Percentiles rank a stretch among this genome's conserved stretches.
Evolutionary conservation across 2,329 filamentous ascomycete genomes (phyloP).

Genomic region (Fusarium phyllophilum): DNA sequence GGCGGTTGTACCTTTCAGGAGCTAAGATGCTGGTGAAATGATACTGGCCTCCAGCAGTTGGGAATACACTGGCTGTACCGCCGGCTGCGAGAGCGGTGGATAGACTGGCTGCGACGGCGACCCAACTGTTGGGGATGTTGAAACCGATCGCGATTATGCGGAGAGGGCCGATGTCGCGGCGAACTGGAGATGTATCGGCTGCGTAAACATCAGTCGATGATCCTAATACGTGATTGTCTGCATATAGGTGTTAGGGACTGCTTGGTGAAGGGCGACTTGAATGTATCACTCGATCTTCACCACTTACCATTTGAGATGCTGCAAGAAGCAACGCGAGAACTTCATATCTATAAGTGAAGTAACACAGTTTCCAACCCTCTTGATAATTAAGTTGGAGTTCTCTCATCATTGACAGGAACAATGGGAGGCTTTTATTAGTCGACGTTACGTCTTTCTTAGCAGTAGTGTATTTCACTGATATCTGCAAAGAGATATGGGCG

Average conservation of each 20-base stretch:
- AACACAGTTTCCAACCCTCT: not conserved
- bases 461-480: not conserved
- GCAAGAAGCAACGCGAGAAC: rapidly evolving
- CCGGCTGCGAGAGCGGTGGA: not conserved
- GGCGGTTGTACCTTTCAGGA: not conserved
- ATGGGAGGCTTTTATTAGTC: not conserved
- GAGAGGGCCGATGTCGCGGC: not conserved
- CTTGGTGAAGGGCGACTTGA: rapidly evolving
- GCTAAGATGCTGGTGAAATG: not conserved
- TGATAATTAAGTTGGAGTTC: rapidly evolving
- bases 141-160: not conserved
- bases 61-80: not conserved
- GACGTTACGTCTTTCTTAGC: not conserved
- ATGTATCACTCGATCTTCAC: not conserved
- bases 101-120: not conserved
- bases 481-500: not conserved
- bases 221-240: not conserved
- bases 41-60: not conserved
- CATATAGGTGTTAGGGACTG: rapidly evolving
- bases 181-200: not conserved
- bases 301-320: not conserved
- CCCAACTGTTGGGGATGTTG: not conserved
- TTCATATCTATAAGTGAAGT: rapidly evolving
- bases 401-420: not conserved
- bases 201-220: not conserved